These are phyloP conservation scores for Leccinum angustisporum DNA, from an alignment of 1,284 basidiomycete species.

Conservation along the genomic window DNA sequence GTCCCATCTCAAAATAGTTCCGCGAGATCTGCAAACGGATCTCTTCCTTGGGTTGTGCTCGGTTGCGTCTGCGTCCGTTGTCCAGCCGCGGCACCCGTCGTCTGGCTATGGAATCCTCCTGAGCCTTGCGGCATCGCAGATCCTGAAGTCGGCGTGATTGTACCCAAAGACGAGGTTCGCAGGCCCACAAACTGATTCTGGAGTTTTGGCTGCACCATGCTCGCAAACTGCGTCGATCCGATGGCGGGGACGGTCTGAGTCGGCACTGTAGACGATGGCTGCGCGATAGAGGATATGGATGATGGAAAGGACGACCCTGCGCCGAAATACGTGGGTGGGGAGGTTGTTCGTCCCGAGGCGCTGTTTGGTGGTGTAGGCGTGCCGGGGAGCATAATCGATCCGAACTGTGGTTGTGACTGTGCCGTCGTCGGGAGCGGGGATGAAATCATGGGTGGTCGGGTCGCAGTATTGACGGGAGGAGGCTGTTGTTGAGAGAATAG, in stretches of 20 bases:
- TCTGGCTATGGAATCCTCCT: conserved; percentile 21
- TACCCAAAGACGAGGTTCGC: conserved; percentile 17
- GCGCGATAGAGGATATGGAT: conserved; percentile 17
- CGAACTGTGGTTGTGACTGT: conserved; percentile 35
- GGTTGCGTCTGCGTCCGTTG: conserved; percentile 22
- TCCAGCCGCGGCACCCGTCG: conserved; percentile 4
- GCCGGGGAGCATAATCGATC: conserved; percentile 52
- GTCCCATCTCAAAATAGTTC: conserved; percentile 59
- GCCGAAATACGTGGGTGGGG: conserved; percentile 16
- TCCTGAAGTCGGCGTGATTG: conserved; percentile 19
- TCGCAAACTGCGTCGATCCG: conserved; percentile 14
- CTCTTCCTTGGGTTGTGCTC: conserved; percentile 50
- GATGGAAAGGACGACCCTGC: conserved; percentile 12
- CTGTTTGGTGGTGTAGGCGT: conserved; percentile 39
- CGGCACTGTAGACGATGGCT: conserved; percentile 6
- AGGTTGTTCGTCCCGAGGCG: conserved; percentile 16
- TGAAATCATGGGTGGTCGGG: conserved; percentile 20
- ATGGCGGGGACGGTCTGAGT: background rate
- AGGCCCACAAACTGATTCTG: conserved; percentile 12
- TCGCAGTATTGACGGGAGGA: conserved; percentile 24
- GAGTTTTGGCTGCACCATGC: conserved; percentile 19
- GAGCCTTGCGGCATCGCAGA: conserved; percentile 15
- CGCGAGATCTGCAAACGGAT: conserved; percentile 79
- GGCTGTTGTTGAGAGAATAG: conserved; percentile 46
- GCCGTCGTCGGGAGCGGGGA: conserved; percentile 17